These are phyloP conservation scores for Mycena filopes DNA, from an alignment of 768 basidiomycete genomes.

Conservation along the genomic window DNA sequence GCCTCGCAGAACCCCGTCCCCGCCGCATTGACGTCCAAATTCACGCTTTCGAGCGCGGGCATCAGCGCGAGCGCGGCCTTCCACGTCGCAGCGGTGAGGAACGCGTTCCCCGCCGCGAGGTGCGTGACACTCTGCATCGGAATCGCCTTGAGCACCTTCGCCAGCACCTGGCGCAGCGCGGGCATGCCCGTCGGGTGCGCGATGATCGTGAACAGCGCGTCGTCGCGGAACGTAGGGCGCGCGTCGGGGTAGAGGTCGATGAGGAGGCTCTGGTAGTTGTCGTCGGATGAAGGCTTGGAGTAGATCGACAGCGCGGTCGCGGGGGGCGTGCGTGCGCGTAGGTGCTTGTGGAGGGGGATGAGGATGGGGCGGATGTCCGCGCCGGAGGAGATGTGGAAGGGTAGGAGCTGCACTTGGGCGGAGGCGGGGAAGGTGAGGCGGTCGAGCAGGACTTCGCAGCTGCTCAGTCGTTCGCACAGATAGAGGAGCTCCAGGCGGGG, in stretches of 20 bases:
- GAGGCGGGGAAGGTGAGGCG: conserved; percentile 8
- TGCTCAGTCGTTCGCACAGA: neutral
- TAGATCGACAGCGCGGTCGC: conserved; percentile 4
- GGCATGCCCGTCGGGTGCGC: neutral
- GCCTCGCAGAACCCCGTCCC: conserved; percentile 8
- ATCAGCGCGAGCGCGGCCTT: conserved; percentile 4
- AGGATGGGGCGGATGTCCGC: conserved; percentile 5
- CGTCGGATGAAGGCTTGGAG: conserved; percentile 2
- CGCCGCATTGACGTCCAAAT: neutral
- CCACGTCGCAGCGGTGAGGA: conserved; percentile 5
- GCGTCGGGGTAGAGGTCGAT: conserved; percentile 5
- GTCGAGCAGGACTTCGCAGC: conserved; percentile 7
- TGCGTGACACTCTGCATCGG: conserved; percentile 5
- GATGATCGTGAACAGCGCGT: conserved; percentile 7
- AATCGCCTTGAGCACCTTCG: conserved; percentile 8
- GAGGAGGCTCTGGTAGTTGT: conserved; percentile 9
- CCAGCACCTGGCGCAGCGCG: conserved; percentile 7
- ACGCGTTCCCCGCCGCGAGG: neutral
- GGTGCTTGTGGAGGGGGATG: conserved; percentile 1
- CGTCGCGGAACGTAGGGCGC: no score
- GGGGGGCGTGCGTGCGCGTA: conserved; percentile 5
- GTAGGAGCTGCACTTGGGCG: conserved; percentile 4
- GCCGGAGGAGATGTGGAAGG: neutral
- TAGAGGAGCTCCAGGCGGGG: conserved; percentile 7
- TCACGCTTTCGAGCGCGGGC: neutral